Evolutionary conservation across 2,329 filamentous ascomycete genomes (phyloP).

Genomic region (Emergomyces pasteurianus): DNA sequence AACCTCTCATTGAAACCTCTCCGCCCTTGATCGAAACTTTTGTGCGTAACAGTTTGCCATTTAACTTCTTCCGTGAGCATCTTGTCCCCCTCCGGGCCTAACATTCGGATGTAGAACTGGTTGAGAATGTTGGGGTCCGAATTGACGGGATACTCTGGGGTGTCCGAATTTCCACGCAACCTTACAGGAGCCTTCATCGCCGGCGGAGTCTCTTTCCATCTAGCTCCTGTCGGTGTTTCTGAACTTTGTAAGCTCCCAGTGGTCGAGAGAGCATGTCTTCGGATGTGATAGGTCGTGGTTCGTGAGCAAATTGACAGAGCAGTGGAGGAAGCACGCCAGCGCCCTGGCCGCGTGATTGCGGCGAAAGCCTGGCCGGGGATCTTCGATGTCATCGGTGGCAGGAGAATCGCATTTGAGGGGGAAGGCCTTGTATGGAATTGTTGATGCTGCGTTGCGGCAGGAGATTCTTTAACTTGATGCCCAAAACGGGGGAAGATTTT

Average conservation of each 20-base stretch:
- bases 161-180: constrained; percentile 24
- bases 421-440: not conserved
- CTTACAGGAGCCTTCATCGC: constrained; percentile 56
- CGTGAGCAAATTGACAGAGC: constrained; percentile 13
- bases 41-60: constrained; percentile 94
- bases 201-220: constrained; percentile 60
- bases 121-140: constrained; percentile 62
- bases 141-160: constrained; percentile 53
- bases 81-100: constrained; percentile 60
- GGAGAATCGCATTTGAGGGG: not conserved
- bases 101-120: constrained; percentile 60
- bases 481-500: constrained; percentile 4
- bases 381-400: constrained; percentile 10
- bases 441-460: not conserved
- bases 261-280: constrained; percentile 19
- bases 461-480: not conserved
- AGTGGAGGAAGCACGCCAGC: constrained; percentile 16
- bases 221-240: constrained; percentile 35
- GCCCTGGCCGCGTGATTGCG: constrained; percentile 10
- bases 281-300: constrained; percentile 12
- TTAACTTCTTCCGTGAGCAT: constrained; percentile 83
- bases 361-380: constrained; percentile 10
- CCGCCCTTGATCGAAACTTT: constrained; percentile 92
- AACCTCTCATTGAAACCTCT: constrained; percentile 90
- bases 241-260: constrained; percentile 15